Base-by-base conservation (phyloP, 139 green algal species). In the Volvox africanus region DNA sequence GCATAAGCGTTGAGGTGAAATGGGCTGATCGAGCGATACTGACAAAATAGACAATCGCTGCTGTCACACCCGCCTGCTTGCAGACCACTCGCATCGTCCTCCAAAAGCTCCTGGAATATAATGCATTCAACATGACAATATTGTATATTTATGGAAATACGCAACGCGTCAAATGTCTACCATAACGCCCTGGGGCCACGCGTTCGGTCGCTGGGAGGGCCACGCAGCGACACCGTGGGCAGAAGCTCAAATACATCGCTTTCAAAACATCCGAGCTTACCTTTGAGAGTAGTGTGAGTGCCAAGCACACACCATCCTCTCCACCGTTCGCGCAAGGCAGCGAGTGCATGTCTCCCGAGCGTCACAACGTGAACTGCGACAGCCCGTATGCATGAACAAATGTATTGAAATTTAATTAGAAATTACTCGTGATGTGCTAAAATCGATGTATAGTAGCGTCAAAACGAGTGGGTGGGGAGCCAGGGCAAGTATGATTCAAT, bases 1-100 rank as follows among this genome's bases (percentile, higher is more conserved):
- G 86, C 86, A n/a, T 90, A 90, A 6, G 86, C 86, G 71, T 83
- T 75, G 5, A 90, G 85, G 28, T 89, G 85, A 50, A 89, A 89
- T 9, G 85, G 36, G 73, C 73, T 90, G 86, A 83, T 69, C 1
- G 86, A 90, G 21, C 86, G 86, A 32, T 90, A 90, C 55, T 93
- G 91, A 36, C 91, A 93, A 12, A 93, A 83, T 16, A 93, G 61
- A 36, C 91, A 93, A 82, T 93, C 91, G 87, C 87, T 92, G 91
- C 68, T 87, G 80, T 93, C 91, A n/a, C 91, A 93, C 12, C 91
- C 79, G 28, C 61, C 81, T 28, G 65, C 65, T 65, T 79, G 81
- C 50, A 35, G 30, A 76, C 30, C 80, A 17, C 6, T 61, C 1
- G 50, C 28, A n/a, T 71, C 69, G 22, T 61, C 1, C 26, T 71